Conservation (phyloP, 345 rosid genomes). For the Moringa oleifera region DNA sequence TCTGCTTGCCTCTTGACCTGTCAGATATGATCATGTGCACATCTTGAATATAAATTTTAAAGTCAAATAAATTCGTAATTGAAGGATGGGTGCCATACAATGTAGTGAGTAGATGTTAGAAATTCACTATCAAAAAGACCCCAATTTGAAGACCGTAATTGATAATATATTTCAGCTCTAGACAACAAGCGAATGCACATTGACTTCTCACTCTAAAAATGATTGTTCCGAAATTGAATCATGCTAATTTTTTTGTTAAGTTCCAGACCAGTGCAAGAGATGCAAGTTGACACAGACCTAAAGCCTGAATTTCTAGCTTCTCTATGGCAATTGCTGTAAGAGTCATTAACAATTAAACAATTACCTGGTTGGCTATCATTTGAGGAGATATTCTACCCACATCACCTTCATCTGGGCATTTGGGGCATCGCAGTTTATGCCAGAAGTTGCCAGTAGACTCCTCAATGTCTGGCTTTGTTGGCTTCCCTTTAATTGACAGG, state of each 20-base stretch:
- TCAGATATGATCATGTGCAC: constrained; percentile 11
- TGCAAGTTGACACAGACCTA: no score
- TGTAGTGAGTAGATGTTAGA: background rate
- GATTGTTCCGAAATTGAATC: no score
- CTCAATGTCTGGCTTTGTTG: constrained; percentile 37
- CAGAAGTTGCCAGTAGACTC: constrained; percentile 52
- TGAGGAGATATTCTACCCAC: constrained; percentile 62
- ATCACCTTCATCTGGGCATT: constrained; percentile 67
- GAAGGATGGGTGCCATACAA: background rate
- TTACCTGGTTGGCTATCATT: constrained; percentile 89
- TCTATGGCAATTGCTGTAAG: background rate
- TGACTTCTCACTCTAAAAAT: no score
- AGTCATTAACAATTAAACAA: background rate
- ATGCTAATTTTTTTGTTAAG: no score
- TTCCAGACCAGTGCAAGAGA: no score
- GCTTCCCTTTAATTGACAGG: constrained; percentile 24
- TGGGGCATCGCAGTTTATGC: constrained; percentile 62
- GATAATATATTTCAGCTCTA: no score
- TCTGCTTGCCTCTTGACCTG: constrained; percentile 91
- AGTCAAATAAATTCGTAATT: no score
- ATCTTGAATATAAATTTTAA: background rate
- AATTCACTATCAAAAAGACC: background rate
- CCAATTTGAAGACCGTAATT: background rate
- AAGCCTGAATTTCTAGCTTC: background rate
- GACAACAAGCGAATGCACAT: background rate